Percentiles rank a stretch among this genome's conserved stretches.
These are phyloP conservation scores for Phytophthora melonis DNA, from an alignment of 352 stramenopile genomes.

Conservation along the genomic window DNA sequence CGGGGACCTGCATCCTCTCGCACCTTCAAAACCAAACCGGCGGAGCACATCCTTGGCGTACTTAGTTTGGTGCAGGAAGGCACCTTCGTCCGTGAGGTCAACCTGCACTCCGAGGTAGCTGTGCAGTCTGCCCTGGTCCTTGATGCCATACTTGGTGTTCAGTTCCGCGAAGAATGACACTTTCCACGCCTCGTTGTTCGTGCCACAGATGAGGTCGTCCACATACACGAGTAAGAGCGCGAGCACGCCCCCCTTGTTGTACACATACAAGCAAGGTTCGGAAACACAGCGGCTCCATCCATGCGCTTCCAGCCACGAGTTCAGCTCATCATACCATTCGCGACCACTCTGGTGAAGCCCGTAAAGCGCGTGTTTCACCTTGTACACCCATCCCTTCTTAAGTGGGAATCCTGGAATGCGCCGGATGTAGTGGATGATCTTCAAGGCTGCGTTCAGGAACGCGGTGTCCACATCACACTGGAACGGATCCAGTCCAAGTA, in stretches of 20 bases:
- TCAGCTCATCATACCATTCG: no score
- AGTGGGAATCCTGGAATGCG: not conserved
- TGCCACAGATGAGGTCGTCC: not conserved
- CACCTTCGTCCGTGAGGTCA: not conserved
- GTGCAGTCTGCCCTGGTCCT: not conserved
- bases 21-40: not conserved
- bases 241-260: no score
- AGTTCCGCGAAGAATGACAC: not conserved
- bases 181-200: not conserved
- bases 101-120: not conserved
- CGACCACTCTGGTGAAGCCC: not conserved
- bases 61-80: not conserved
- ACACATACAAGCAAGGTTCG: no score
- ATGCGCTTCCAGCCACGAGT: no score
- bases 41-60: not conserved
- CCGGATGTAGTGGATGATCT: not conserved
- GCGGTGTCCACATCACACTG: constrained; percentile 23
- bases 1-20: not conserved
- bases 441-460: constrained; percentile 10
- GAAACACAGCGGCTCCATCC: no score
- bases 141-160: not conserved
- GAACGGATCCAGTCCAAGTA: constrained; percentile 10
- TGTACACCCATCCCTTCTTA: not conserved
- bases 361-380: not conserved
- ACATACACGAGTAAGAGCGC: not conserved